Evolutionary conservation across 345 rosid genomes (phyloP), one percentile per base, ranked within the genome.

Genomic region (Gossypium mustelinum): DNA sequence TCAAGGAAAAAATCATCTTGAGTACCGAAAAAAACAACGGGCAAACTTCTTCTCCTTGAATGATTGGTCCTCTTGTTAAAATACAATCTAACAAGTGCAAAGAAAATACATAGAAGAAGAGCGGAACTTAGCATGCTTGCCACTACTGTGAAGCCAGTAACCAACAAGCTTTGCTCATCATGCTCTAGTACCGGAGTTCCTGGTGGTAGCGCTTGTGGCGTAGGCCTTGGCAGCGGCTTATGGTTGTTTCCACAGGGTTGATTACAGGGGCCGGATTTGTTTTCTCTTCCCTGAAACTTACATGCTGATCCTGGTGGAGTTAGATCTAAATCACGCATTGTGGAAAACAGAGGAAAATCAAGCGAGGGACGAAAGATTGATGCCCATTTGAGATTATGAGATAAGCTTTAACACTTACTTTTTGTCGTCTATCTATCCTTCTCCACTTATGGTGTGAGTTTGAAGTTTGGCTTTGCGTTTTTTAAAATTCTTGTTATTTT

Each of bases 1-100:
- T 77, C 84, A 29, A 67, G 45, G 24, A 18, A 56, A 75, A 76
- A 78, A 25, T 79, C 84, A 1, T 79, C 83, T 27, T 70, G 84
- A 2, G 73, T 44, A 16, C 44, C 76, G 27, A 87, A 85, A 70
- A 77, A 1, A 17, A 78, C 59, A 4, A 3, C 29, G 4, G 75
- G 84, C 3, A 76, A 29, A 13, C 17, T 69, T 64, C 79, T 54
- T 47, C 54, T 77, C 64, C 79, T 74, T 17, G 20, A 56, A 25
- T 47, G 77, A 72, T 47, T 82, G 41, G 24, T 79, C 48, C 50
- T 80, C 82, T 75, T 84, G 52, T 5, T 25, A 68, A 67, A 64
- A 60, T 47, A 60, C 2, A 47, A 14, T 17, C 76, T 60, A 45
- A 60, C 6, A 24, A 73, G 0, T 4, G 58, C 43, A 3, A 14